Base-by-base conservation (phyloP, 1,139 yeast species). In the Blastobotrys elegans region DNA sequence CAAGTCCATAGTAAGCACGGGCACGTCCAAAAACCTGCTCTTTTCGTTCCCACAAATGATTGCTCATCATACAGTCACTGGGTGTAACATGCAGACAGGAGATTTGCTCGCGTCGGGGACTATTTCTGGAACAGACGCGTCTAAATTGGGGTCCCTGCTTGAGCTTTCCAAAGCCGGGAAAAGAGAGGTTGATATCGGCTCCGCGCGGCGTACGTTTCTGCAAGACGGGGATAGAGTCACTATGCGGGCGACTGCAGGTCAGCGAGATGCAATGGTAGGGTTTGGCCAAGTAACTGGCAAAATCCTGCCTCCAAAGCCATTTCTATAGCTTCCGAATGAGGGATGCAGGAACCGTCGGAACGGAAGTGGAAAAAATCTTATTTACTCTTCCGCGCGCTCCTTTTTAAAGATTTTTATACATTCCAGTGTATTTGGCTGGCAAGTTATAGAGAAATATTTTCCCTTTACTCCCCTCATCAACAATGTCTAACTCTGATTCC, bases 91-190 rank as follows among this genome's bases (percentile, higher is more conserved):
- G 36, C 51, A 53, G 17, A 48, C 60, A 4, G 63, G 63, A 11
- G 63, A 60, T 43, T 48, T 60, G 35, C 48, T 60, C 8, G 63
- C 59, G n/a, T 58, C 63, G 2, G 63, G 63, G 7, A 60, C 63
- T 7, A 57, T 59, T 32, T 57, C 61, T 6, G 57, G 60, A 8
- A 40, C 41, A 4, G 48, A 47, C 10, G 41, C 38, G 27, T 36
- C 27, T 3, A 45, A 55, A 4, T 50, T 50, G 29, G 63, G 63
- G 4, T 58, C 61, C 6, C 50, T 59, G 21, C 44, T 59, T 20
- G 63, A 59, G 43, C 44, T 53, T 34, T 49, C 61, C 11, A 47
- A 49, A 14, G 55, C 53, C 5, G 63, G 63, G 13, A 55, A 50
- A 14, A 26, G 41, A 29, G 47, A 48, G 8, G 31, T 59, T 24